Evolutionary conservation across 176 grass and related monocot species (phyloP).

Genomic region (Hyparrhenia diplandra): DNA sequence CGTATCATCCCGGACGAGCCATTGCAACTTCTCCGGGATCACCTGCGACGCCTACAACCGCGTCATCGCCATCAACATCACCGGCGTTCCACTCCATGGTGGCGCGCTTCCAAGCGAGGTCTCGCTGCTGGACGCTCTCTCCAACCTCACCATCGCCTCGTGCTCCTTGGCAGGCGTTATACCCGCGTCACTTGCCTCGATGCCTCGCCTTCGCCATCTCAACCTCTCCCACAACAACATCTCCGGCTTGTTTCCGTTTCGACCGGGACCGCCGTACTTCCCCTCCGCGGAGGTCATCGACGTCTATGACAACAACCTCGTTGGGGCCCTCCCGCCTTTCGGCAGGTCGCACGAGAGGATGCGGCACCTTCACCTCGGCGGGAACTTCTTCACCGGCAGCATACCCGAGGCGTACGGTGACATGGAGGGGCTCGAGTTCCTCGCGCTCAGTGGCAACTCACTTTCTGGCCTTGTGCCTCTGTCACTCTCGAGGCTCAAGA

Average conservation of each 20-base stretch:
- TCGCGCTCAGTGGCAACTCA: conserved; percentile 45
- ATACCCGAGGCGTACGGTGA: conserved; percentile 47
- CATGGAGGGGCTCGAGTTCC: conserved; percentile 44
- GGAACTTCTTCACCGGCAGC: conserved; percentile 57
- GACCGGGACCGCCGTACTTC: not conserved
- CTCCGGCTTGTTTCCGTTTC: not conserved
- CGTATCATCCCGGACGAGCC: not conserved
- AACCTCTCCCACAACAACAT: conserved; percentile 73
- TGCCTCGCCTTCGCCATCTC: conserved; percentile 48
- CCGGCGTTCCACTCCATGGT: conserved; percentile 36
- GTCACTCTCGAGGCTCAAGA: conserved; percentile 24
- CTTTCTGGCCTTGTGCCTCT: conserved; percentile 42
- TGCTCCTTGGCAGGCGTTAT: conserved; percentile 34
- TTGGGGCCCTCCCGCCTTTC: conserved; percentile 41
- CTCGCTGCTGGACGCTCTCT: conserved; percentile 35
- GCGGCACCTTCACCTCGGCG: conserved; percentile 51
- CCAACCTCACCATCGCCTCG: conserved; percentile 56
- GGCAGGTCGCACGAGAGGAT: not conserved
- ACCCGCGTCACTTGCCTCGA: conserved; percentile 17
- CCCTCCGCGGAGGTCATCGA: conserved; percentile 37
- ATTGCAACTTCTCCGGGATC: conserved; percentile 53
- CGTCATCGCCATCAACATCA: conserved; percentile 58
- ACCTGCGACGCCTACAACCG: conserved; percentile 35
- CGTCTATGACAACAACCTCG: conserved; percentile 65
- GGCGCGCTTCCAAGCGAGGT: conserved; percentile 30